Evolutionary conservation across 768 basidiomycete species (phyloP).

Genomic region (Termitomyces sp.): DNA sequence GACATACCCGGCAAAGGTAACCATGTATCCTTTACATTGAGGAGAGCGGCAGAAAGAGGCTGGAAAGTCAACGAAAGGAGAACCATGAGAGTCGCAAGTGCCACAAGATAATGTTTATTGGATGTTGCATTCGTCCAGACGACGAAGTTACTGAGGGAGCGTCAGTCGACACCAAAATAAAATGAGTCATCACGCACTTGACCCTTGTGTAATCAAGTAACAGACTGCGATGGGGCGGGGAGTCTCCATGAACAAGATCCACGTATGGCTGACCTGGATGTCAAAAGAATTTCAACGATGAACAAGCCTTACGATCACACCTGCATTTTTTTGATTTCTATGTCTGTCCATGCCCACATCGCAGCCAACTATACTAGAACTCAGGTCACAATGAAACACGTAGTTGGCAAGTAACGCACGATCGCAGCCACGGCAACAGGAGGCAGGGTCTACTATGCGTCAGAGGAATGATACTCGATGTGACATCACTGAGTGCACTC

Average conservation of each 20-base stretch:
- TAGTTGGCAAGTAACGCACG: slow-evolving; percentile 21
- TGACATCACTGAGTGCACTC: slow-evolving; percentile 15
- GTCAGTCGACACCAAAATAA: not conserved
- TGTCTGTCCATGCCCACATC: slow-evolving; percentile 55
- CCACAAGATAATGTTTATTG: slow-evolving; percentile 51
- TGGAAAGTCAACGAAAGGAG: slow-evolving; percentile 45
- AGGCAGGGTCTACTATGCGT: slow-evolving; percentile 40
- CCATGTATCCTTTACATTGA: slow-evolving; percentile 45
- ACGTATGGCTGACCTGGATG: slow-evolving; percentile 43
- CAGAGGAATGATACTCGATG: not conserved
- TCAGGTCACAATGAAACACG: not conserved
- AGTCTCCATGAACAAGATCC: slow-evolving; percentile 52
- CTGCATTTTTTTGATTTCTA: slow-evolving; percentile 57
- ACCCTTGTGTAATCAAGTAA: slow-evolving; percentile 52
- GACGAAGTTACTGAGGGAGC: slow-evolving; percentile 36
- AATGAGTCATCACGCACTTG: slow-evolving; percentile 29
- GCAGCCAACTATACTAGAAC: slow-evolving; percentile 34
- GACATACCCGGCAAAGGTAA: slow-evolving; percentile 35
- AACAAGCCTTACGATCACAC: slow-evolving; percentile 18
- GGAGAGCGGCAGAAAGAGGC: slow-evolving; percentile 48
- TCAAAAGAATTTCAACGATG: not conserved
- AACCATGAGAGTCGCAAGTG: slow-evolving; percentile 44
- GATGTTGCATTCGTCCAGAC: slow-evolving; percentile 43
- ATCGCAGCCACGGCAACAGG: slow-evolving; percentile 48
- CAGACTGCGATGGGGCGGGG: slow-evolving; percentile 48